Evolutionary conservation across 768 basidiomycete genomes (phyloP), one percentile per base, ranked within the genome.

Genomic region (Scleroderma citrinum): DNA sequence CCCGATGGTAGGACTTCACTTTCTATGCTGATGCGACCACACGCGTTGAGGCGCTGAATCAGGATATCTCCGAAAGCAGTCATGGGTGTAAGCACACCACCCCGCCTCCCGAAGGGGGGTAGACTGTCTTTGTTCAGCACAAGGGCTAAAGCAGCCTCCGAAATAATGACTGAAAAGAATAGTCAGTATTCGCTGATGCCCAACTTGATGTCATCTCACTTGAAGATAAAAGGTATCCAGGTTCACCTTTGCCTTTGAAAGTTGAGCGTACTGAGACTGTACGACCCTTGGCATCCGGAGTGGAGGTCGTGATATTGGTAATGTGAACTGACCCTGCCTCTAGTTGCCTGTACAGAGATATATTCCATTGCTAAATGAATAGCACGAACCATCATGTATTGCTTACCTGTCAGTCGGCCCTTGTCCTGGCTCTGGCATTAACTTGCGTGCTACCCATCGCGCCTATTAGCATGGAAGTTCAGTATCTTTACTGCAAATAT

Each of bases 21-120:
- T 30, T 76, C 74, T 55, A 87, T 78, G 47, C 76, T 66, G 45
- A 91, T 77, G 44, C 67, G 63, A 0, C 79, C 82, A 7, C 75
- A 80, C 19, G 67, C 70, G 51, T 77, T 74, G 53, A 96, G 63
- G 17, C 93, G 74, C 55, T 78, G 75, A 31, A 92, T 69, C 32
- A 94, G 65, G 7, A 81, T 78, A 51, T 87, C 81, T 14, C 92
- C 93, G 49, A 95, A 76, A 1, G 88, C 93, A 4, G 80, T 81
- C 66, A 85, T 79, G 0, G 93, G 85, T 2, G 94, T 97, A 43
- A 96, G 70, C 2, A 93, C 67, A 1, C 94, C 93, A 12, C 92
- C 93, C 40, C 72, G 65, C 43, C 69, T 71, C 3, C 77, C 83
- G 7, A 83, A 62, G 1, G 71, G 55, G 0, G 90, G 78, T 2